A percentile compares a stretch with the other conserved stretches of the same genome.
phyloP scores from a whole-genome alignment of 306 rosid genomes.

The Acacia melanoxylon region DNA sequence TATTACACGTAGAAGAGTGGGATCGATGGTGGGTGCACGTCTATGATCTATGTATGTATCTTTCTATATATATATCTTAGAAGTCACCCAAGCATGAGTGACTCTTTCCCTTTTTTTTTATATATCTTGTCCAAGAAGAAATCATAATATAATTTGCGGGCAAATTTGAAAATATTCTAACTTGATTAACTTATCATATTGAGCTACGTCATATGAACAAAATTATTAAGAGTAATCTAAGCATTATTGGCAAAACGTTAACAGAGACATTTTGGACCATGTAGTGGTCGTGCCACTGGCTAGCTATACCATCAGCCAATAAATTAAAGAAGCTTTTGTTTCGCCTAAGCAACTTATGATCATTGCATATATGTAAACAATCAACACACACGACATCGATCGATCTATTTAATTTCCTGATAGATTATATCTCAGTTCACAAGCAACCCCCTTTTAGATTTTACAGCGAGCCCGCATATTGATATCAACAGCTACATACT shows the following conservation, averaged over 20 bases:
- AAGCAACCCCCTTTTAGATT: conserved; percentile 44
- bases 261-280: background rate
- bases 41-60: background rate
- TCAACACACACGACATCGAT: background rate
- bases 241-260: background rate
- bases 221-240: background rate
- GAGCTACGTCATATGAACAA: background rate
- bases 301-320: background rate
- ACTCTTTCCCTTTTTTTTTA: conserved; percentile 13
- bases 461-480: background rate
- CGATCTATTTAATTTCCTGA: background rate
- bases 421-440: conserved; percentile 34
- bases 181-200: conserved; percentile 17
- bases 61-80: conserved; percentile 24
- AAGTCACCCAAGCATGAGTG: conserved; percentile 42
- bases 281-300: background rate
- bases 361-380: conserved; percentile 20
- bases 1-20: background rate
- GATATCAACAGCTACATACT: no score
- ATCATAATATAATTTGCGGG: background rate
- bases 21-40: background rate
- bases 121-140: conserved; percentile 29
- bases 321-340: conserved; percentile 50
- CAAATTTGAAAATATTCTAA: background rate
- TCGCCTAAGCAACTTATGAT: conserved; percentile 42